Evolutionary conservation across 108 stramenopile species (phyloP).

Genomic region (Nitzschia putrida): DNA sequence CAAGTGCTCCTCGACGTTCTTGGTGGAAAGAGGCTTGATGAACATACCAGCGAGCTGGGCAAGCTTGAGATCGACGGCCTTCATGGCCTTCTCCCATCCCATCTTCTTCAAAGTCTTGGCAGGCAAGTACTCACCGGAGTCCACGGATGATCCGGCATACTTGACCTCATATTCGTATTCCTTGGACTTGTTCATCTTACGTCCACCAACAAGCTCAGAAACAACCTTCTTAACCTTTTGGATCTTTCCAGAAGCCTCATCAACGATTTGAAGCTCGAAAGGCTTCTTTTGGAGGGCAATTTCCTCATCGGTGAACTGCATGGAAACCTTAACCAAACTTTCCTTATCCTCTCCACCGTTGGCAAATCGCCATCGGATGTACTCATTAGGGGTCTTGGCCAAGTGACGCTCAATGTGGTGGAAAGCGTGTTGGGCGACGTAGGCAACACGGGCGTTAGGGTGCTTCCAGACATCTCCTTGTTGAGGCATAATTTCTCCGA

Average conservation of each 20-base stretch:
- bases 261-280: constrained; percentile 91
- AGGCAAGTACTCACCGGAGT: constrained; percentile 86
- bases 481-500: constrained; percentile 96
- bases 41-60: constrained; percentile 94
- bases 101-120: constrained; percentile 96
- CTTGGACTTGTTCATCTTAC: constrained; percentile 94
- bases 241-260: constrained; percentile 94
- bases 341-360: constrained; percentile 99
- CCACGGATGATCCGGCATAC: constrained; percentile 85
- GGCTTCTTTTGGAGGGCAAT: constrained; percentile 91
- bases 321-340: constrained; percentile 92
- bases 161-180: constrained; percentile 98
- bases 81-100: constrained; percentile 98
- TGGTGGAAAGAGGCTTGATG: constrained; percentile 91
- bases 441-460: constrained; percentile 98
- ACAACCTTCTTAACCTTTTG: constrained; percentile 97
- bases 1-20: constrained; percentile 98
- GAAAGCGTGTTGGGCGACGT: constrained; percentile 99
- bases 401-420: constrained; percentile 99
- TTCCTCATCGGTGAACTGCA: constrained; percentile 96
- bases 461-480: constrained; percentile 98
- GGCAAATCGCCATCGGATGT: constrained; percentile 99
- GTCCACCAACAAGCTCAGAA: constrained; percentile 91
- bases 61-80: constrained; percentile 97
- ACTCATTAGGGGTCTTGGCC: constrained; percentile 98